Percentiles rank a stretch among this genome's conserved stretches.
Evolutionary conservation across 176 grass and related monocot species (phyloP).

Genomic region (Ensete glaucum): DNA sequence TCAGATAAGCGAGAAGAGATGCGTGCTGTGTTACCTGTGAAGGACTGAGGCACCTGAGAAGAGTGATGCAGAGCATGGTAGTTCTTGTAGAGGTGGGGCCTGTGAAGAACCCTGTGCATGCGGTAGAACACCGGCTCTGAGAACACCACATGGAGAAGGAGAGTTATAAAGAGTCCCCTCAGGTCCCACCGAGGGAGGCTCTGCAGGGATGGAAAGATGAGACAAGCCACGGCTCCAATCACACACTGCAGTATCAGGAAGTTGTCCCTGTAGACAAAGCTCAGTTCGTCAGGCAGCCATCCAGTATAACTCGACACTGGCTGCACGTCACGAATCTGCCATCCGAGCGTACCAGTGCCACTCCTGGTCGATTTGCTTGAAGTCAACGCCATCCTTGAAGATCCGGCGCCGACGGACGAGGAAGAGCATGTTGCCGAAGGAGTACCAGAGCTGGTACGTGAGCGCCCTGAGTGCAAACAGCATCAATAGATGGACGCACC

Average conservation of each 20-base stretch:
- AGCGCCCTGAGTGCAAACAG: neutral
- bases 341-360: constrained; percentile 68
- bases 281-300: neutral
- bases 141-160: constrained; percentile 37
- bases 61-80: constrained; percentile 82
- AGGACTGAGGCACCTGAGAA: constrained; percentile 45
- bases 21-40: constrained; percentile 39
- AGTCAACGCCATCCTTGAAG: constrained; percentile 48
- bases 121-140: constrained; percentile 61
- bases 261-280: constrained; percentile 56
- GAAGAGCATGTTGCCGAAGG: constrained; percentile 10
- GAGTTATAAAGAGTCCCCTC: constrained; percentile 26
- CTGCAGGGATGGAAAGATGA: constrained; percentile 40
- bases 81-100: constrained; percentile 31
- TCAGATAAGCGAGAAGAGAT: neutral
- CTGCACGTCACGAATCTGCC: neutral
- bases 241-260: constrained; percentile 66
- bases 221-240: constrained; percentile 40
- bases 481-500: neutral
- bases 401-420: constrained; percentile 40
- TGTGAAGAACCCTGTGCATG: constrained; percentile 53
- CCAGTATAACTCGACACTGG: neutral
- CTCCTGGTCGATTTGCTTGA: constrained; percentile 66
- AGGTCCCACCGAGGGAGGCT: constrained; percentile 50
- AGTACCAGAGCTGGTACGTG: constrained; percentile 8